Conservation (phyloP, 345 rosid genomes). For the Camelina neglecta region DNA sequence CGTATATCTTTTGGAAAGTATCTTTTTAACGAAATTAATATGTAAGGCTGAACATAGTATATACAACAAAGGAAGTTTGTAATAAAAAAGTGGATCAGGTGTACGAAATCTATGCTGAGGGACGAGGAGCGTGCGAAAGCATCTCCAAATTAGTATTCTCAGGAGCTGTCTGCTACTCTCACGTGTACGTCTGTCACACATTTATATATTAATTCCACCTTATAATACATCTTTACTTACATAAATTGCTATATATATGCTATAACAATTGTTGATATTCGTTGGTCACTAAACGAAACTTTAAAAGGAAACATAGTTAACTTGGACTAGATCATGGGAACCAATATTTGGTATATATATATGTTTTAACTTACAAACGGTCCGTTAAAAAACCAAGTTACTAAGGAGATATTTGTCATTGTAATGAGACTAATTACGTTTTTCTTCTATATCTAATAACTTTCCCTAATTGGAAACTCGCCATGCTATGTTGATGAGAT, state of each 20-base stretch:
- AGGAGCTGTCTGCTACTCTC: slow-evolving; percentile 20
- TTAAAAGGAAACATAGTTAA: background rate
- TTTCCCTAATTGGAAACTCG: slow-evolving; percentile 19
- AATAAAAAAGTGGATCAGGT: slow-evolving; percentile 10
- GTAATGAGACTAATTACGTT: background rate
- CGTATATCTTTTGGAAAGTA: background rate
- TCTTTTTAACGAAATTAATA: too few species aligned
- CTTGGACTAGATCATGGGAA: background rate
- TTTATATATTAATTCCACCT: slow-evolving; percentile 2
- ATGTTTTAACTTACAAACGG: background rate
- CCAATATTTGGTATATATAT: background rate
- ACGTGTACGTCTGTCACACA: slow-evolving; percentile 23
- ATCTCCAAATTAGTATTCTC: background rate
- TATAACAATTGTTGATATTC: background rate
- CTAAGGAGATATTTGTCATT: background rate
- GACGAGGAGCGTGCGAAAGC: background rate
- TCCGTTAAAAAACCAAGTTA: background rate
- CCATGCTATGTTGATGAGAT: background rate
- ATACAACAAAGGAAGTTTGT: too few species aligned
- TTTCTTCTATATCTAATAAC: too few species aligned
- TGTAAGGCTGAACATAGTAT: background rate
- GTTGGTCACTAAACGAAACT: background rate
- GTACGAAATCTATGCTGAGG: background rate
- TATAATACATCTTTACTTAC: slow-evolving; percentile 1
- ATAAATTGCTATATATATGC: background rate